Percentiles rank a stretch among this genome's conserved stretches.
phyloP scores from a whole-genome alignment of 441 rosid species.

The Geranium incanum region DNA sequence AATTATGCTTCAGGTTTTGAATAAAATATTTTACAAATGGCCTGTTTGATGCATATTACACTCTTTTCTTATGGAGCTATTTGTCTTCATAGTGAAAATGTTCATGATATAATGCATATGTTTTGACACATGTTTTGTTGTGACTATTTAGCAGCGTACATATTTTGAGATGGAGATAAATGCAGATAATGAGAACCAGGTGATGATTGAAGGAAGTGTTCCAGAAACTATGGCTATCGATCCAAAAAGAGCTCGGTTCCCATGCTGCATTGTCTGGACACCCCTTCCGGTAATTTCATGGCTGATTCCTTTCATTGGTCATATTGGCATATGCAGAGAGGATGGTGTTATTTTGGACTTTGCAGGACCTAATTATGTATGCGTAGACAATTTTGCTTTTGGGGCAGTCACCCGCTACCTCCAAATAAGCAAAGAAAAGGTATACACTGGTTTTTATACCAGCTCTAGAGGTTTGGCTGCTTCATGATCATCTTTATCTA shows the following conservation, averaged over 20 bases:
- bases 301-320: conserved; percentile 63
- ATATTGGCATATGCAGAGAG: conserved; percentile 62
- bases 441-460: conserved; percentile 20
- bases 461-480: background rate
- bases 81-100: background rate
- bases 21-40: background rate
- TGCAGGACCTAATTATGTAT: conserved; percentile 67
- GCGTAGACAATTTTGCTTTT: conserved; percentile 52
- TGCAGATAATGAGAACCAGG: conserved; percentile 35
- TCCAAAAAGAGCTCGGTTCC: conserved; percentile 46
- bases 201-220: conserved; percentile 31
- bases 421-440: conserved; percentile 52
- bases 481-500: background rate
- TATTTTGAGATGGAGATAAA: conserved; percentile 44
- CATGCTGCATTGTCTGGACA: conserved; percentile 68
- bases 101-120: background rate
- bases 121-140: background rate
- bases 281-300: conserved; percentile 63
- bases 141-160: conserved; percentile 11
- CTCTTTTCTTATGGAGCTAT: background rate
- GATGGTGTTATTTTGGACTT: conserved; percentile 64
- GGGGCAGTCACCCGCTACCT: conserved; percentile 51
- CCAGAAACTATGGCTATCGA: conserved; percentile 34
- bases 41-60: background rate
- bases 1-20: background rate